Conservation (phyloP, 768 basidiomycete genomes). For the Tulasnella sp. region DNA sequence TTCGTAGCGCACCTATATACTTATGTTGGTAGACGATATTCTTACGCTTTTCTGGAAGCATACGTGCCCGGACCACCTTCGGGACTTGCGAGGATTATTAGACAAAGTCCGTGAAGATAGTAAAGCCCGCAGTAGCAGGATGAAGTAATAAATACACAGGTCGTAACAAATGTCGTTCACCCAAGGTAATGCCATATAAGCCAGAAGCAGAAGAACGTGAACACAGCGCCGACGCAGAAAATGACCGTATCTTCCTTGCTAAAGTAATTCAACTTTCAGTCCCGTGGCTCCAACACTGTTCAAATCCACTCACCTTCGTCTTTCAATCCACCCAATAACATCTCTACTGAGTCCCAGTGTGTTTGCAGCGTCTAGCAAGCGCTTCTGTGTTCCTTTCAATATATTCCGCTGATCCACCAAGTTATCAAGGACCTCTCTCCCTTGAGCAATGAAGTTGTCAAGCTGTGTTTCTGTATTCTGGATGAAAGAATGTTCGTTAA, state of each 20-base stretch:
- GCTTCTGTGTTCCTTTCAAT: slow-evolving; percentile 90
- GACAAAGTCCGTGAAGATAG: not conserved
- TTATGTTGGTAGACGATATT: not conserved
- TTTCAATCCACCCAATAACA: slow-evolving; percentile 97
- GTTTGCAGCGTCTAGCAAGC: slow-evolving; percentile 88
- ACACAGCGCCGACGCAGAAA: slow-evolving; percentile 78
- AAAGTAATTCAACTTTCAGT: slow-evolving; percentile 22
- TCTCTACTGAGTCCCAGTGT: slow-evolving; percentile 91
- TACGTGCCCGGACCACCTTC: not conserved
- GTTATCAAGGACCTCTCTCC: slow-evolving; percentile 88
- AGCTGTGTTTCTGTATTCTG: slow-evolving; percentile 78
- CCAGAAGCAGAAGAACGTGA: slow-evolving; percentile 93
- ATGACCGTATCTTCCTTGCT: slow-evolving; percentile 97
- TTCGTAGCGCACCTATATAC: not conserved
- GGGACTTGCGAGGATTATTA: not conserved
- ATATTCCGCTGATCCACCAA: slow-evolving; percentile 90
- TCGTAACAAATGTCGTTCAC: slow-evolving; percentile 37
- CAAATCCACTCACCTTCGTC: slow-evolving; percentile 70
- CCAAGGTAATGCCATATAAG: slow-evolving; percentile 90
- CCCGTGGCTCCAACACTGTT: not conserved
- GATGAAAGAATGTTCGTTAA: slow-evolving; percentile 88
- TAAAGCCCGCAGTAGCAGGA: not conserved
- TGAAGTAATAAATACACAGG: slow-evolving; percentile 26
- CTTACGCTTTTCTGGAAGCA: not conserved
- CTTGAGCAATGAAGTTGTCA: slow-evolving; percentile 92